Conservation (phyloP, 768 basidiomycete genomes). For the Mycena indigotica region DNA sequence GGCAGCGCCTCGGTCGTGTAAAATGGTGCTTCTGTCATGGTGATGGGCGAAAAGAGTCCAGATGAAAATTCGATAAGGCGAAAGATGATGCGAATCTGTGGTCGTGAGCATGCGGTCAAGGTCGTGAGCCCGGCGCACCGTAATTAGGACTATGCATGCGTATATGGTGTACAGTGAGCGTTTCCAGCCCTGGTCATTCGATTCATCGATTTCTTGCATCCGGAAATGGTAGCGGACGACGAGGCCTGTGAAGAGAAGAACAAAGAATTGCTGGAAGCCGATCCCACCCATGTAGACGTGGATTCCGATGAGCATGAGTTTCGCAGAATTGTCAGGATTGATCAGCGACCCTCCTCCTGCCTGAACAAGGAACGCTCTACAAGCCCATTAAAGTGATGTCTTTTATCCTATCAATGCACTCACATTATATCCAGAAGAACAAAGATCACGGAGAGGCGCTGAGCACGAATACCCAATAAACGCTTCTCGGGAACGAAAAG, state of each 20-base stretch:
- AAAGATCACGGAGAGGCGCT: slow-evolving; percentile 14
- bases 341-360: slow-evolving; percentile 16
- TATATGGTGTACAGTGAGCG: slow-evolving; percentile 17
- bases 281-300: slow-evolving; percentile 28
- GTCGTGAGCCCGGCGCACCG: slow-evolving; percentile 4
- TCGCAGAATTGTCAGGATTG: slow-evolving; percentile 5
- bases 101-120: background rate
- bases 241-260: slow-evolving; percentile 20
- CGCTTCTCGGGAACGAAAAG: slow-evolving; percentile 24
- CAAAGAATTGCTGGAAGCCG: slow-evolving; percentile 27
- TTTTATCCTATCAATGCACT: too few relatives aligned
- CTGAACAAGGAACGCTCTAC: slow-evolving; percentile 23
- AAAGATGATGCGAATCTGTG: slow-evolving; percentile 17
- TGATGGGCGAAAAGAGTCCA: slow-evolving; percentile 12
- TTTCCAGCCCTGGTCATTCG: slow-evolving; percentile 6
- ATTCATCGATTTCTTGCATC: background rate
- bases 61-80: slow-evolving; percentile 19
- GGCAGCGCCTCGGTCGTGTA: slow-evolving; percentile 5
- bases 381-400: too few relatives aligned
- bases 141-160: slow-evolving; percentile 18
- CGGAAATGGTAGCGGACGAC: slow-evolving; percentile 13
- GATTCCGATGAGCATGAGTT: slow-evolving; percentile 14
- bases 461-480: slow-evolving; percentile 18
- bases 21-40: slow-evolving; percentile 18
- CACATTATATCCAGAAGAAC: slow-evolving; percentile 21